phyloP scores from a whole-genome alignment of 441 rosid genomes.

The Arabidopsis hybrid region DNA sequence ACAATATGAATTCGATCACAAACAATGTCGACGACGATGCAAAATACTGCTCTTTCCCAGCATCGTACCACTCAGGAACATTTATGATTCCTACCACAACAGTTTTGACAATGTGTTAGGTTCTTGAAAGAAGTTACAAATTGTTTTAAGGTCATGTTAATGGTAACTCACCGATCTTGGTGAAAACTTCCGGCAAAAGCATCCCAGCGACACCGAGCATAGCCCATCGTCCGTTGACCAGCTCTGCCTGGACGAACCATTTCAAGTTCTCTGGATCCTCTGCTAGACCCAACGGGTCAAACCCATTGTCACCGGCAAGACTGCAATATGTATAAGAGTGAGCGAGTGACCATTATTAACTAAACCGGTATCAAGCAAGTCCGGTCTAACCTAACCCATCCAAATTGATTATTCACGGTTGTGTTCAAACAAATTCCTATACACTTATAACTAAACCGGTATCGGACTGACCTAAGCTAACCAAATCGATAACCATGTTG shows the following conservation, averaged over 20 bases:
- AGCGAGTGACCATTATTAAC: not conserved
- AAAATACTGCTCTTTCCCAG: constrained; percentile 87
- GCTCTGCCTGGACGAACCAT: constrained; percentile 95
- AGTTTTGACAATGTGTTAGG: constrained; percentile 13
- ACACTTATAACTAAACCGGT: not conserved
- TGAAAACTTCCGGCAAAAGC: constrained; percentile 92
- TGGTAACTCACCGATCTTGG: constrained; percentile 65
- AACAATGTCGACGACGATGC: constrained; percentile 93
- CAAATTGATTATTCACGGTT: not conserved
- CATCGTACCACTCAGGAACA: constrained; percentile 92
- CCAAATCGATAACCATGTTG: not conserved
- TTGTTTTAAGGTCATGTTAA: not conserved
- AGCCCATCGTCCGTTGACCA: constrained; percentile 92
- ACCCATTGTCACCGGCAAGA: constrained; percentile 98
- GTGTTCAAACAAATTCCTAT: not conserved
- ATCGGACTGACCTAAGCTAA: not conserved
- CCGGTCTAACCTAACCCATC: constrained; percentile 2
- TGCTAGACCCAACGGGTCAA: constrained; percentile 89
- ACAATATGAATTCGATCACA: constrained; percentile 92
- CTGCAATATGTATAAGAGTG: constrained; percentile 44
- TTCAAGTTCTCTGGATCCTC: constrained; percentile 96
- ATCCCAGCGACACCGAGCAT: constrained; percentile 96
- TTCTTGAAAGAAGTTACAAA: constrained; percentile 7
- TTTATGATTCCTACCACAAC: constrained; percentile 56
- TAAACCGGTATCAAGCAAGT: constrained; percentile 6